Evolutionary conservation across 2,329 filamentous ascomycete species (phyloP), one percentile per base, ranked within the genome.

Genomic region (Fusarium pseudocircinatum): DNA sequence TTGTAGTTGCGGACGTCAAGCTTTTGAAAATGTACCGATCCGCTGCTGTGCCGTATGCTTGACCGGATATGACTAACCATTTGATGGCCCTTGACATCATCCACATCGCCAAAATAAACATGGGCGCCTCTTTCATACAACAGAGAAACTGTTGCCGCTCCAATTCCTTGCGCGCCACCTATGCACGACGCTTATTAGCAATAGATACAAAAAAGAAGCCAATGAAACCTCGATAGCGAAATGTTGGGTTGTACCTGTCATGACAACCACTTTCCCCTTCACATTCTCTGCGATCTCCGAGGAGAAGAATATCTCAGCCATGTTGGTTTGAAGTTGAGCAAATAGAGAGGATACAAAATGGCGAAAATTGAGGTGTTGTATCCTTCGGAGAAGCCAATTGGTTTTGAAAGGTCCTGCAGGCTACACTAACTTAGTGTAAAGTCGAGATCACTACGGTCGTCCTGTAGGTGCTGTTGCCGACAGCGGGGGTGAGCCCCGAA

Each of bases 1-100:
- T 22, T 60, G n/a, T 63, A 63, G 34, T 60, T 36, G 20, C 60
- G 28, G 7, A 63, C 60, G 15, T 63, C 60, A 28, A 63, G 54
- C 2, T 47, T 63, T 1, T 47, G 60, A 0, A 63, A 63, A 24
- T 63, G n/a, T 4, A 63, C n/a, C 1, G 60, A 60, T 11, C 60
- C 60, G 4, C n/a, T 24, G 0, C 34, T 39, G 1, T 47, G 11
- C 0, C 28, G 24, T 11, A 12, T 32, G 13, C 34, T 60, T 5
- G 54, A 63, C 9, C 40, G 26, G 1, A 63, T 10, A 8, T 28
- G 18, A 3, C 11, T 30, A 3, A 47, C 42, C n/a, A 63, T 30
- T 16, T 39, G 26, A 1, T 8, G 28, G 1, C 60, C 60, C 12
- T 47, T 63, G 2, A 12, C 8, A 18, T 60, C 34, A 0, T 60